Base-by-base conservation (phyloP, 2,329 filamentous ascomycete genomes). In the Cryphonectria parasitica region DNA sequence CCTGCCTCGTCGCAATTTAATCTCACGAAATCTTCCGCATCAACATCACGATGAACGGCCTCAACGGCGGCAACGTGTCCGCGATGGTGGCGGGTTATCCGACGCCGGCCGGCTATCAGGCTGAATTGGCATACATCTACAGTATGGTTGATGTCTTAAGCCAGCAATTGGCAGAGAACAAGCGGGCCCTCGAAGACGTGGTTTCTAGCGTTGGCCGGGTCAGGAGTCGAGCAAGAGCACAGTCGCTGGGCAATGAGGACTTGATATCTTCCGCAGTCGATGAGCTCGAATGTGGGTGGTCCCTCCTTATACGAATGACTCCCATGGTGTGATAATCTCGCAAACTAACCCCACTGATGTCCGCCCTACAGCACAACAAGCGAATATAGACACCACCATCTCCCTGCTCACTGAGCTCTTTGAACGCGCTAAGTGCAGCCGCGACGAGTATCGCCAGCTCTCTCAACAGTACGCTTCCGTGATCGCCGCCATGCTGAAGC, bases 51-150 rank as follows among this genome's bases (percentile, higher is more conserved):
- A 86, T 86, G 83, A 86, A 86, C 77, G 84, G 84, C 72, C 82
- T 85, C 76, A 86, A 85, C 74, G 84, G 84, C 75, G 80, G 78
- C 74, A 83, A 82, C 75, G 81, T 85, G 80, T 79, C 82, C 39
- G 80, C 80, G 43, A 81, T 83, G 77, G 77, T 85, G 70, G 64
- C 66, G 19, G 83, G 84, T 64, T 83, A 85, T 61, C 88, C 89
- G 19, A 89, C 87, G 22, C 89, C 89, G n/a, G 89, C 89, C 25
- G 89, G 89, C 64, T 89, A 91, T 77, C 89, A 91, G 78, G 86
- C 89, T 67, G 89, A 91, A 79, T 85, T 91, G 72, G 90, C 90
- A 77, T 89, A 90, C 79, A 90, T 91, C 76, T 90, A 91, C 77
- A 83, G 84, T 74, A 89, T 91, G 86, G 89, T 91, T 15, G 89